A percentile compares a stretch with the other conserved stretches of the same genome.
phyloP scores from a whole-genome alignment of 164 flowering plant genomes.

The Magnolia kwangsiensis region DNA sequence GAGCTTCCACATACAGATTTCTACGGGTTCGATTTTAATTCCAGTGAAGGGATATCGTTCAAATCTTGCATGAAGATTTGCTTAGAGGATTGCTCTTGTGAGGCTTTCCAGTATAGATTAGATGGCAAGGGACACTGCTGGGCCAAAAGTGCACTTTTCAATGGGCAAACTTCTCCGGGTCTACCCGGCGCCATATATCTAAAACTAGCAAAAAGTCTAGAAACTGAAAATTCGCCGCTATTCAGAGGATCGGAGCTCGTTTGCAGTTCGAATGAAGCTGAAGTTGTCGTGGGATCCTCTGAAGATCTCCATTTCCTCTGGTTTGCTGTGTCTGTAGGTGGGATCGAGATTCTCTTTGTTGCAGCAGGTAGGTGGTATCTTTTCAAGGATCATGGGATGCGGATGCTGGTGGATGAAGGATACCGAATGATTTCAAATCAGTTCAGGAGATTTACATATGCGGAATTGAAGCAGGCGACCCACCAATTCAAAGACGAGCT shows the following conservation, averaged over 20 bases:
- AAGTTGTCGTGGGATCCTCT: neutral
- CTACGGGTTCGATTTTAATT: constrained; percentile 16
- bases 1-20: constrained; percentile 21
- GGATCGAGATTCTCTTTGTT: too few species aligned
- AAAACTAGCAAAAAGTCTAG: too few species aligned
- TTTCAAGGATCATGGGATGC: too few species aligned
- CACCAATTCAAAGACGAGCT: constrained; percentile 16
- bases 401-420: constrained; percentile 4
- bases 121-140: constrained; percentile 10
- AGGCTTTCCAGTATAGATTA: constrained; percentile 10
- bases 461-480: constrained; percentile 18
- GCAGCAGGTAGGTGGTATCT: too few species aligned
- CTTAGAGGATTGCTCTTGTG: constrained; percentile 13
- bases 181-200: too few species aligned
- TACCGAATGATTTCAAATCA: constrained; percentile 10
- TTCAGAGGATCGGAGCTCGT: too few species aligned
- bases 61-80: constrained; percentile 16
- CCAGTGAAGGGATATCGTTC: neutral
- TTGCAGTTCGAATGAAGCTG: too few species aligned
- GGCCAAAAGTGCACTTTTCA: constrained; percentile 6
- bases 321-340: too few species aligned
- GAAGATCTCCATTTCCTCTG: neutral
- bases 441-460: constrained; percentile 19
- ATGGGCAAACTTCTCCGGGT: too few species aligned
- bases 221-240: too few species aligned